Evolutionary conservation across 805 yeast genomes (phyloP), one percentile per base, ranked within the genome.

Genomic region (Lachancea kluyveri): DNA sequence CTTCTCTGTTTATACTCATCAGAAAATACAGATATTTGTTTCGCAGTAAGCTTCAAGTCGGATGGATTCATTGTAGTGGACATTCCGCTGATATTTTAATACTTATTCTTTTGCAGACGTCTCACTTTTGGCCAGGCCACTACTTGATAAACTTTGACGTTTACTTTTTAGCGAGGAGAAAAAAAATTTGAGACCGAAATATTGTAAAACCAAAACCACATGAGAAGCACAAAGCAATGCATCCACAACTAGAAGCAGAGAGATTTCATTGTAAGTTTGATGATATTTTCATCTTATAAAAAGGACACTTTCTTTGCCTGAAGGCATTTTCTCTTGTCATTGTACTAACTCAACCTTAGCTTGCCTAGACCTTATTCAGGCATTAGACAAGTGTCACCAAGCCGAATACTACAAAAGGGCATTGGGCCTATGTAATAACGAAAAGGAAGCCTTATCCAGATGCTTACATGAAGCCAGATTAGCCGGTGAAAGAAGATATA

Each of bases 331-430:
- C 13, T 6, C 12, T 16, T 14, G 11, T 22, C 15, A 27, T 35
- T 11, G 14, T 28, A 24, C 19, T 19, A 11, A 24, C 17, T 11
- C 10, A 8, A n/a, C 28, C 31, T 16, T 36, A 70, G 81, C 81
- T 12, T 90, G 98, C 57, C 76, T 72, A 31, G 83, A 79, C 40
- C 69, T 86, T 24, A 86, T 92, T 55, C 78, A 79, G 40, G 96
- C 94, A 0, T 70, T 90, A 5, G 95, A 90, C 48, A 79, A 84
- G 52, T 90, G 98, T 54, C 96, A 88, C 49, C 69, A 74, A 37
- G 68, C 68, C 33, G 80, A 77, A 34, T 80, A 77, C 43, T 45
- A 81, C 38, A 69, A 73, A 43, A 74, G 82, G 53, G 77, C 83
- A 6, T 64, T 85, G 44, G 97, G 97, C 17, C 66, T 73, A 37